These are phyloP conservation scores for Fusarium lateritium DNA, from an alignment of 2,329 filamentous ascomycete species.

Conservation along the genomic window DNA sequence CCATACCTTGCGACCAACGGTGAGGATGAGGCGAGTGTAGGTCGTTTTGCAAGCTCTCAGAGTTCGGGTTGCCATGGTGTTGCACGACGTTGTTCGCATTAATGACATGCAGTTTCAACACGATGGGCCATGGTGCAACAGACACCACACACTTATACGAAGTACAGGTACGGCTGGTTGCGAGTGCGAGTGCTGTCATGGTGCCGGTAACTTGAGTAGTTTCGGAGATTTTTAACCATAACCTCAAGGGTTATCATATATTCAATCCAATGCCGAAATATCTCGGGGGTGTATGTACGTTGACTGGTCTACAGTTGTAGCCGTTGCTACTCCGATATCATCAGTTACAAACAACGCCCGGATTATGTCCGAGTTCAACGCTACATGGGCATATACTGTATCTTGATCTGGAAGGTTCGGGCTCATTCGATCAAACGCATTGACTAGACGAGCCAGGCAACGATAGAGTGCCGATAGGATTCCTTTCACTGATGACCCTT, in stretches of 20 bases:
- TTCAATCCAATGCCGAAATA: background rate
- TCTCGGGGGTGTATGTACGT: background rate
- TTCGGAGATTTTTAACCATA: background rate
- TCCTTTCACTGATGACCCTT: background rate
- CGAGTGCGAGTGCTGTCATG: background rate
- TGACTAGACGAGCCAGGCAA: too few relatives aligned
- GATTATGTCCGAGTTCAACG: too few relatives aligned
- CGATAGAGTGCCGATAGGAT: background rate
- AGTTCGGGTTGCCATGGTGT: conserved; percentile 18
- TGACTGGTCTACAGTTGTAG: background rate
- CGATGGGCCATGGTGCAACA: conserved; percentile 19
- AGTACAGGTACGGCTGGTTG: background rate
- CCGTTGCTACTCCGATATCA: background rate
- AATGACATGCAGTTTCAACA: conserved; percentile 21
- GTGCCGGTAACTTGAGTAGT: background rate
- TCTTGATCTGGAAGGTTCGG: too few relatives aligned
- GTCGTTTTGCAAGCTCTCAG: conserved; percentile 3
- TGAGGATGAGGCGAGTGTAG: conserved; percentile 3
- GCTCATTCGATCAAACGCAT: too few relatives aligned
- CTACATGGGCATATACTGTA: too few relatives aligned
- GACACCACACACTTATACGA: conserved; percentile 17
- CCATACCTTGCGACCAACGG: conserved; percentile 10
- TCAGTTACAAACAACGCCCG: background rate
- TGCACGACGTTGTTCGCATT: conserved; percentile 13
- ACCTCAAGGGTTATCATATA: background rate